These are phyloP conservation scores for Stagonosporopsis cucurbitacearum DNA, from an alignment of 2,329 filamentous ascomycete genomes.

Conservation along the genomic window DNA sequence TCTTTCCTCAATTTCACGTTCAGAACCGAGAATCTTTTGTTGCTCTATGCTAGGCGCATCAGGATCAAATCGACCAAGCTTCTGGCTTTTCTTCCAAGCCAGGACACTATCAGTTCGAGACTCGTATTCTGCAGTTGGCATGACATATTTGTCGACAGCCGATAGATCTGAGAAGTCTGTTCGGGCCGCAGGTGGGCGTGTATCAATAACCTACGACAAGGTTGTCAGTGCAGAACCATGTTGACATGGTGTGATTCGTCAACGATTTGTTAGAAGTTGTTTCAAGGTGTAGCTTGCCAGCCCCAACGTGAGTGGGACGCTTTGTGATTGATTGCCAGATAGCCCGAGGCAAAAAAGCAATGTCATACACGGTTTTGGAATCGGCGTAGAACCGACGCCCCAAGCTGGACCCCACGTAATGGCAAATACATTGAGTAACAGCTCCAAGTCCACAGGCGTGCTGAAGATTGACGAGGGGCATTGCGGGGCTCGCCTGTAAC, in stretches of 20 bases:
- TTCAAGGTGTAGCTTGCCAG: not conserved
- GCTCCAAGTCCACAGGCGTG: not conserved
- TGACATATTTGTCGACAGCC: slow-evolving; percentile 84
- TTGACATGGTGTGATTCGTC: slow-evolving; percentile 22
- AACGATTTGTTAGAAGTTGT: slow-evolving; percentile 5
- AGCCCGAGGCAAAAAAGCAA: slow-evolving; percentile 4
- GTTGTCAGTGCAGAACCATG: slow-evolving; percentile 33
- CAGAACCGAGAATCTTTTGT: slow-evolving; percentile 71
- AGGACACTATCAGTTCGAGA: slow-evolving; percentile 86
- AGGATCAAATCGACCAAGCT: slow-evolving; percentile 95
- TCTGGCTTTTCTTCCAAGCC: slow-evolving; percentile 93
- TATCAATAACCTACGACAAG: slow-evolving; percentile 72
- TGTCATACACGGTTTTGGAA: not conserved
- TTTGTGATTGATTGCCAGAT: not conserved
- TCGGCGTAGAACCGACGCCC: not conserved
- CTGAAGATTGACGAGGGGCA: slow-evolving; percentile 22
- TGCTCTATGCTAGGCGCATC: slow-evolving; percentile 76
- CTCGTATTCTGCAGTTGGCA: slow-evolving; percentile 87
- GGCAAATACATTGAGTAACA: not conserved
- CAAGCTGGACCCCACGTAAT: not conserved
- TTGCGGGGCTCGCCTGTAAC: slow-evolving; percentile 30
- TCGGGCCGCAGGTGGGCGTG: slow-evolving; percentile 74
- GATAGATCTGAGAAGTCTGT: slow-evolving; percentile 83
- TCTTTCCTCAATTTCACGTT: slow-evolving; percentile 72
- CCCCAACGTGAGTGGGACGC: not conserved